Evolutionary conservation across 805 yeast species (phyloP), one percentile per base, ranked within the genome.

Genomic region (Teunomyces barrocoloradensis): DNA sequence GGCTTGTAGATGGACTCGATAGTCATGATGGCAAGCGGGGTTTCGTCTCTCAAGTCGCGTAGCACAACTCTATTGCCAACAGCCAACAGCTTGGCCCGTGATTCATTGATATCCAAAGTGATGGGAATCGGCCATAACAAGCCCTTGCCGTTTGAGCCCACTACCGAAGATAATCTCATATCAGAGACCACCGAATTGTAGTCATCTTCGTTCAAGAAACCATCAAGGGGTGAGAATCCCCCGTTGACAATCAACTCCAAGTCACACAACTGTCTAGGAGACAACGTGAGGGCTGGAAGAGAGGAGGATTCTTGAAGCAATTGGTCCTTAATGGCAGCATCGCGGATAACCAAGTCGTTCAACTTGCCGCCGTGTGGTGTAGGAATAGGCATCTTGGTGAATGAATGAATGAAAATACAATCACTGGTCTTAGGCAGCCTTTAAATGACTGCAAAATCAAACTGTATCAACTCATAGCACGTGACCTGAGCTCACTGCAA

Each of bases 331-430:
- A 78, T 81, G 34, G 80, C 64, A 29, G 82, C 79, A 66, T 91
- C 98, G 69, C 98, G 84, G 46, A 83, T 81, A 48, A 90, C 78
- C 52, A 91, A 78, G 66, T 91, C 98, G 69, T 91, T 85, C 55
- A 91, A 80, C 46, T 75, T 74, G 59, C 97, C 97, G 64, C 97
- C 98, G 79, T 92, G 97, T 49, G 98, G 96, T 59, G 82, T 70
- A 43, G 74, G 74, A 56, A 71, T 66, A 49, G 85, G 84, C 88
- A 84, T 84, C 43, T 42, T 57, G 3, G 28, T 32, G 18, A 12
- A 21, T 20, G 2, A 12, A 21, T 20, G 2, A 17, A 18, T 18
- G 36, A 29, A 44, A 41, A 25, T 29, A 25, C 34, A 23, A 17
- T 18, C 18, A 23, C 20, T n/a, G 27, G 7, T 25, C 27, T 9